Percentiles rank a stretch among this genome's conserved stretches.
Conservation (phyloP, 345 rosid genomes). For the Limnanthes douglasii region DNA sequence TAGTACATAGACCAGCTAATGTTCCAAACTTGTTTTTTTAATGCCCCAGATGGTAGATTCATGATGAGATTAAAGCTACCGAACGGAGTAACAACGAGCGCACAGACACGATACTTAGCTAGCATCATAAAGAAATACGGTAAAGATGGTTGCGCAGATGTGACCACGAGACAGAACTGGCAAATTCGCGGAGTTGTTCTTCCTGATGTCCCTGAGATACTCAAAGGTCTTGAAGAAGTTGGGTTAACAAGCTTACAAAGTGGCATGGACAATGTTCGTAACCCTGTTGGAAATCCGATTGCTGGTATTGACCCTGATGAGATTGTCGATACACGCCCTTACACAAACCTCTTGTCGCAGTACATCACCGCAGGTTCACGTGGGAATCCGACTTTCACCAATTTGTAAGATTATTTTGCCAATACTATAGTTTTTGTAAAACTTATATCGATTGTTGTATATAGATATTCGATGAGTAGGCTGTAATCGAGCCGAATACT, state of each 20-base stretch:
- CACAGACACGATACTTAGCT: slow-evolving; percentile 68
- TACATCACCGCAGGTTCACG: slow-evolving; percentile 56
- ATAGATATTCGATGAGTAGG: no score
- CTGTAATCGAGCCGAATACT: no score
- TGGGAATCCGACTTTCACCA: slow-evolving; percentile 60
- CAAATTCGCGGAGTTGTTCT: slow-evolving; percentile 87
- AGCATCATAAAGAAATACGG: slow-evolving; percentile 84
- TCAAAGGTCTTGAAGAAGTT: slow-evolving; percentile 63
- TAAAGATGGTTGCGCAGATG: slow-evolving; percentile 88
- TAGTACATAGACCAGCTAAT: no score
- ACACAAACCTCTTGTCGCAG: slow-evolving; percentile 61
- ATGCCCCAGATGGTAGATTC: slow-evolving; percentile 93
- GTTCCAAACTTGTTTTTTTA: no score
- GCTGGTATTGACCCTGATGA: slow-evolving; percentile 88
- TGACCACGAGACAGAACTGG: slow-evolving; percentile 95
- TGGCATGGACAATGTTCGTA: slow-evolving; percentile 97
- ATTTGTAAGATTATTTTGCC: slow-evolving; percentile 41
- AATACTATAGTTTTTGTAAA: not conserved
- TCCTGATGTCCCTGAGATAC: slow-evolving; percentile 82
- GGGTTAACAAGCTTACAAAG: slow-evolving; percentile 87
- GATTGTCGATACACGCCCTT: slow-evolving; percentile 85
- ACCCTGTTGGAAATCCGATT: slow-evolving; percentile 87
- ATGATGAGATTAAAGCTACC: slow-evolving; percentile 98
- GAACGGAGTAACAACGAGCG: slow-evolving; percentile 89
- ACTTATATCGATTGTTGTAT: no score